Evolutionary conservation across 2,329 filamentous ascomycete genomes (phyloP).

Genomic region (Neofusicoccum umdonicola): DNA sequence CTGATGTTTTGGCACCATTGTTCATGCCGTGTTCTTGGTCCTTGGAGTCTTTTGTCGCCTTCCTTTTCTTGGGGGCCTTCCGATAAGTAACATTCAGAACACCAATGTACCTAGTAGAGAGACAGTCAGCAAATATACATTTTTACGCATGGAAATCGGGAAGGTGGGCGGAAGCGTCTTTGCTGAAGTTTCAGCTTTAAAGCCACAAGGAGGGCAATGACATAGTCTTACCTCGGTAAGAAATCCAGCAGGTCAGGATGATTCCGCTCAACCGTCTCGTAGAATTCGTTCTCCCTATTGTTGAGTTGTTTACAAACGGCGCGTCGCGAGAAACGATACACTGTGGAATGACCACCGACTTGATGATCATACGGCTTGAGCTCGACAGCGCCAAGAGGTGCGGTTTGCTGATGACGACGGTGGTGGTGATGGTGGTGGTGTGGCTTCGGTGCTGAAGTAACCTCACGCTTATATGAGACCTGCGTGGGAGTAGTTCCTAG

Average conservation of each 20-base stretch:
- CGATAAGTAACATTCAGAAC: constrained; percentile 95
- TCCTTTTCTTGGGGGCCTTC: constrained; percentile 67
- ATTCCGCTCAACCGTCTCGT: constrained; percentile 88
- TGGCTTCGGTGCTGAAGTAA: constrained; percentile 23
- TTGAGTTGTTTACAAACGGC: constrained; percentile 98
- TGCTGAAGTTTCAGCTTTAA: constrained; percentile 41
- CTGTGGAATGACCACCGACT: constrained; percentile 91
- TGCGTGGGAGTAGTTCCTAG: constrained; percentile 39
- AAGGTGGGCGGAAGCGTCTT: constrained; percentile 27
- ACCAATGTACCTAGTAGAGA: constrained; percentile 75
- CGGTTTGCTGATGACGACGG: constrained; percentile 39
- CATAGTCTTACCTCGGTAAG: constrained; percentile 64
- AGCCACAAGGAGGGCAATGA: constrained; percentile 23
- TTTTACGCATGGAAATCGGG: constrained; percentile 2
- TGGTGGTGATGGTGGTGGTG: constrained; percentile 31
- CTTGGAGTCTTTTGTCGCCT: constrained; percentile 28
- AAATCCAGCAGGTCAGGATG: constrained; percentile 90
- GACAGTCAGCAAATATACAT: constrained; percentile 30
- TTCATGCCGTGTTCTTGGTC: not conserved
- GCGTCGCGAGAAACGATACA: constrained; percentile 92
- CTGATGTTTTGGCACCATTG: not conserved
- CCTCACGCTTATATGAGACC: constrained; percentile 19
- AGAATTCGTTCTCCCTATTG: constrained; percentile 97
- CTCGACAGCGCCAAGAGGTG: constrained; percentile 84
- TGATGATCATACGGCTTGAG: constrained; percentile 97